A percentile compares a stretch with the other conserved stretches of the same genome.
Conservation (phyloP, 805 yeast species). For the Sugiyamaella smithiae region DNA sequence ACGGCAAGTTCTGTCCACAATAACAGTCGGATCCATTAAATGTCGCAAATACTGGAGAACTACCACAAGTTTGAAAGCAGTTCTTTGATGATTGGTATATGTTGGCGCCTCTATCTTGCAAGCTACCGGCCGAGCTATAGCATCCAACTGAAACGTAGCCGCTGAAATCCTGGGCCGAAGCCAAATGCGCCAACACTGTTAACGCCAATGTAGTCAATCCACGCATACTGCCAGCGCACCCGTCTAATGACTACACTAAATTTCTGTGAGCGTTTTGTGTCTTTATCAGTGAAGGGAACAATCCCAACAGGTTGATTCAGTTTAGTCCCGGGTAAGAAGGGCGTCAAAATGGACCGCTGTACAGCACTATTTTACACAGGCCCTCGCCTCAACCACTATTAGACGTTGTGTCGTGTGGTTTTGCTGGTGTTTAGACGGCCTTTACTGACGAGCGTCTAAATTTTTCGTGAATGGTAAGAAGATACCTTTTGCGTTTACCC, state of each 20-base stretch:
- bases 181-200: neutral
- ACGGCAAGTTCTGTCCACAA: constrained; percentile 54
- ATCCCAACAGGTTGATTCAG: neutral
- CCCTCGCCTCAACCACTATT: neutral
- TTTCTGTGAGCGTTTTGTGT: neutral
- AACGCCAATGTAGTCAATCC: neutral
- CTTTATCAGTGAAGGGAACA: neutral
- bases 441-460: too few relatives aligned
- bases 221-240: constrained; percentile 5
- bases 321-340: neutral
- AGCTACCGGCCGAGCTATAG: constrained; percentile 12
- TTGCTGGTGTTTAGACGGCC: too few relatives aligned
- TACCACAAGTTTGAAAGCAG: constrained; percentile 50
- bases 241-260: too few relatives aligned
- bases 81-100: constrained; percentile 57
- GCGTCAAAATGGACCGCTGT: constrained; percentile 7
- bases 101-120: constrained; percentile 42
- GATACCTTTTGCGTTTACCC: neutral
- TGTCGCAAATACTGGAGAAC: constrained; percentile 45
- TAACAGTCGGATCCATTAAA: constrained; percentile 55
- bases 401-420: neutral
- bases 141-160: constrained; percentile 20
- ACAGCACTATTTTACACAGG: neutral
- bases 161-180: neutral
- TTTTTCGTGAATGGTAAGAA: neutral